Evolutionary conservation across 1,284 basidiomycete species (phyloP).

Genomic region (Cryptococcus sp.): DNA sequence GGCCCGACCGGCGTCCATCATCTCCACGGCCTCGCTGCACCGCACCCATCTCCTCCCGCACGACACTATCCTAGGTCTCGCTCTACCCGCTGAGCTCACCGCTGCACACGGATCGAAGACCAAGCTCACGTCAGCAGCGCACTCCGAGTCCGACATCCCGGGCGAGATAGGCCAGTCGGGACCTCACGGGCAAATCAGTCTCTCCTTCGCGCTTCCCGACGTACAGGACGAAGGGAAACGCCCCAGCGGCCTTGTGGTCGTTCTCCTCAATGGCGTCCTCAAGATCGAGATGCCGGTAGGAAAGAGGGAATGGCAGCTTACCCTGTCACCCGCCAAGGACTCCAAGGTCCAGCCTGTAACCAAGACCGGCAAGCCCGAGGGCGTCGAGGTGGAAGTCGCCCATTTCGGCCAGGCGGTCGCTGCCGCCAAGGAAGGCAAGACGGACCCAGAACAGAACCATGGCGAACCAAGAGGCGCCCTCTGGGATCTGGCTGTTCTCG

Average conservation of each 20-base stretch:
- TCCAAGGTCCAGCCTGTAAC: conserved; percentile 57
- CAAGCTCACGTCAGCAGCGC: conserved; percentile 18
- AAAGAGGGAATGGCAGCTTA: conserved; percentile 59
- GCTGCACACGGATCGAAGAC: conserved; percentile 59
- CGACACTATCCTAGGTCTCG: conserved; percentile 65
- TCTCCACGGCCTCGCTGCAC: conserved; percentile 68
- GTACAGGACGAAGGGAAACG: conserved; percentile 18
- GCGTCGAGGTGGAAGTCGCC: conserved; percentile 64
- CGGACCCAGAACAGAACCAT: conserved; percentile 26
- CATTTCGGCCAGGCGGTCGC: conserved; percentile 63
- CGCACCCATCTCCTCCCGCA: conserved; percentile 72
- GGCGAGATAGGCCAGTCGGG: conserved; percentile 34
- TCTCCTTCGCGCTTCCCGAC: conserved; percentile 44
- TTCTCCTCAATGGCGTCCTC: conserved; percentile 51
- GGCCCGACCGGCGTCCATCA: conserved; percentile 57
- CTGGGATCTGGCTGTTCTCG: conserved; percentile 71
- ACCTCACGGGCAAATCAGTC: conserved; percentile 40
- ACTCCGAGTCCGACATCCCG: conserved; percentile 26
- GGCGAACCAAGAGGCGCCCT: conserved; percentile 58
- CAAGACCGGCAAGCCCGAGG: conserved; percentile 57
- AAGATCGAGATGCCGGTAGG: conserved; percentile 60
- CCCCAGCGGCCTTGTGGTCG: conserved; percentile 36
- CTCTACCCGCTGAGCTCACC: conserved; percentile 60
- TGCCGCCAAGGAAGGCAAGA: conserved; percentile 44
- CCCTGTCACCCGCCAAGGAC: conserved; percentile 56